Conservation (phyloP, 2,329 filamentous ascomycete genomes). For the Claviceps pusilla region DNA sequence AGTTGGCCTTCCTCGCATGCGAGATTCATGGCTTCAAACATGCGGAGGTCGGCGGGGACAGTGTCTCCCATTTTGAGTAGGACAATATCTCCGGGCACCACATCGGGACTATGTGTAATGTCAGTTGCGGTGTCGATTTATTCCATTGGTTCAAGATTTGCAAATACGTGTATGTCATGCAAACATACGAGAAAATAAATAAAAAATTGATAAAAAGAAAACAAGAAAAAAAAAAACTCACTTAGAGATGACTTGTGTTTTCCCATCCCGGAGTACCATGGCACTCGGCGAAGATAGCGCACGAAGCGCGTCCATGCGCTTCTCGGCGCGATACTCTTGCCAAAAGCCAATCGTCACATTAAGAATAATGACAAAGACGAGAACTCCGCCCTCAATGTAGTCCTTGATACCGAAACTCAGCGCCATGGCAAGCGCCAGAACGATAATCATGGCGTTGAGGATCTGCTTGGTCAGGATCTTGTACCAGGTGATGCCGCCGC, state of each 20-base stretch:
- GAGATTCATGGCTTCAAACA: conserved; percentile 62
- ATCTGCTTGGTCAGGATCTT: conserved; percentile 61
- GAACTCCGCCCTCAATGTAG: conserved; percentile 52
- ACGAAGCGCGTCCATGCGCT: conserved; percentile 50
- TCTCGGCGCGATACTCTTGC: conserved; percentile 49
- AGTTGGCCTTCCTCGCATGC: conserved; percentile 65
- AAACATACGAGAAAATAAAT: too few species aligned
- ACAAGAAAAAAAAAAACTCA: conserved; percentile 19
- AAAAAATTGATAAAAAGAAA: too few species aligned
- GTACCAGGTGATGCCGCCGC: conserved; percentile 50
- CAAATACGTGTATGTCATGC: not conserved
- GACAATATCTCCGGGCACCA: conserved; percentile 59
- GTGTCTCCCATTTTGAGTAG: conserved; percentile 57
- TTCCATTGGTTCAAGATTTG: not conserved
- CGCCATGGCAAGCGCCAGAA: conserved; percentile 64
- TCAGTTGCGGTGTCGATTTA: not conserved
- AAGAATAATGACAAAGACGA: conserved; percentile 51
- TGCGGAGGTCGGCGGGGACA: conserved; percentile 55
- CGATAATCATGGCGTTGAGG: conserved; percentile 64
- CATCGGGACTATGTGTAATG: conserved; percentile 31
- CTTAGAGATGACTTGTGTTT: conserved; percentile 42
- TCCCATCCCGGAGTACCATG: conserved; percentile 45
- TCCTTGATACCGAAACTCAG: conserved; percentile 52
- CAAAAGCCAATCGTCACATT: conserved; percentile 56
- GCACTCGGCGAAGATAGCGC: conserved; percentile 49